A percentile compares a stretch with the other conserved stretches of the same genome.
These are phyloP conservation scores for Chlorella sp. DNA, from an alignment of 139 green algal species.

Conservation along the genomic window DNA sequence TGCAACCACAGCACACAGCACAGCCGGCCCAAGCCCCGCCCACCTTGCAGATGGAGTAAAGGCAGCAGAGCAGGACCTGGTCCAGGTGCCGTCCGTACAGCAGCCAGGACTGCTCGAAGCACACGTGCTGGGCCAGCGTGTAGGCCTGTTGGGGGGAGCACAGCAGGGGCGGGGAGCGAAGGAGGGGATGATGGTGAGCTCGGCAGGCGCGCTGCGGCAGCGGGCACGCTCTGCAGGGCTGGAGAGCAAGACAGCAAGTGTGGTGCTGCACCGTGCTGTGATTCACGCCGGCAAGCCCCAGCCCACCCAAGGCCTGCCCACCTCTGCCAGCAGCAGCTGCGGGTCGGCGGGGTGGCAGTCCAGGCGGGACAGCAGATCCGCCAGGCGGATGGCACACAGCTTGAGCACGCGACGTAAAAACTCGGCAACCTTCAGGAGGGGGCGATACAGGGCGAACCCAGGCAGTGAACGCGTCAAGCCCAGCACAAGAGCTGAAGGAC, in stretches of 20 bases:
- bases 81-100: slow-evolving; percentile 94
- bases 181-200: not conserved
- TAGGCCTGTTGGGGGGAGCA: slow-evolving; percentile 63
- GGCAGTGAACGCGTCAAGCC: too few species aligned
- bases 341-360: not conserved
- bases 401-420: slow-evolving; percentile 52
- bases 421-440: slow-evolving; percentile 6
- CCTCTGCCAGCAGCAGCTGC: slow-evolving; percentile 22
- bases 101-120: slow-evolving; percentile 83
- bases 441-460: too few species aligned
- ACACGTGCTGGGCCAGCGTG: slow-evolving; percentile 64
- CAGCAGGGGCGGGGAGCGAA: not conserved
- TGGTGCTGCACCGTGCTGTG: too few species aligned
- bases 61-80: slow-evolving; percentile 85
- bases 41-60: slow-evolving; percentile 96
- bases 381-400: slow-evolving; percentile 39
- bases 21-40: not conserved
- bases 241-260: too few species aligned
- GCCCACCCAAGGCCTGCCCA: not conserved
- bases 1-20: not conserved
- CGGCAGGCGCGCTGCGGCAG: too few species aligned
- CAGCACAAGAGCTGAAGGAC: too few species aligned
- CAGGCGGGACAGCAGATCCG: slow-evolving; percentile 42
- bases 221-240: too few species aligned
- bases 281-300: too few species aligned